Percentiles rank a stretch among this genome's conserved stretches.
Evolutionary conservation across 257 asterid genomes (phyloP).

Genomic region (Solanum piurae): DNA sequence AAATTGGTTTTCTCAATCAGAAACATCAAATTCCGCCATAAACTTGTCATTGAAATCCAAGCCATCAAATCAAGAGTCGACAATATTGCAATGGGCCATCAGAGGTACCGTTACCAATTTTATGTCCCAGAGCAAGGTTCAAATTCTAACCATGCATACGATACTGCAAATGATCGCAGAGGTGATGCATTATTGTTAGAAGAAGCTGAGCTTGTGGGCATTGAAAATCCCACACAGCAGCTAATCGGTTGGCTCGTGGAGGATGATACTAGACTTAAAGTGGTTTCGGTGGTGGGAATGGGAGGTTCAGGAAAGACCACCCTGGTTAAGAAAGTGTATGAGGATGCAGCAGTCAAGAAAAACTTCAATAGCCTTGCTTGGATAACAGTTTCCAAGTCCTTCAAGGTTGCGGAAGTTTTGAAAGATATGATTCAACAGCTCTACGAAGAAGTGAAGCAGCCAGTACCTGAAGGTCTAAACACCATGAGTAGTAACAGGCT

Average conservation of each 20-base stretch:
- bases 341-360: slow-evolving; percentile 13
- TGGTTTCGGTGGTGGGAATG: slow-evolving; percentile 24
- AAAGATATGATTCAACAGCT: slow-evolving; percentile 15
- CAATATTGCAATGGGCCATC: slow-evolving; percentile 2
- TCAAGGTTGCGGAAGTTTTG: slow-evolving; percentile 7
- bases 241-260: slow-evolving; percentile 1
- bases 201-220: slow-evolving; percentile 25
- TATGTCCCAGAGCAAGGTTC: background rate
- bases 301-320: slow-evolving; percentile 34
- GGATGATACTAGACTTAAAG: slow-evolving; percentile 9
- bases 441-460: slow-evolving; percentile 1
- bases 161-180: slow-evolving; percentile 2
- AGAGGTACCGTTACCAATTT: slow-evolving; percentile 2
- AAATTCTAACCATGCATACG: background rate
- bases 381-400: slow-evolving; percentile 23
- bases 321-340: slow-evolving; percentile 21
- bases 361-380: slow-evolving; percentile 19
- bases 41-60: slow-evolving; percentile 9
- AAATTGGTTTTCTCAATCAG: background rate
- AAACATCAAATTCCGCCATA: slow-evolving; percentile 1
- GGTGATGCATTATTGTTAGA: slow-evolving; percentile 18
- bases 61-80: background rate
- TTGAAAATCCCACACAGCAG: slow-evolving; percentile 15
- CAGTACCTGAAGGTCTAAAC: slow-evolving; percentile 1
- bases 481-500: background rate